These are phyloP conservation scores for Fomitopsis palustris DNA, from an alignment of 1,284 basidiomycete species.

Conservation along the genomic window DNA sequence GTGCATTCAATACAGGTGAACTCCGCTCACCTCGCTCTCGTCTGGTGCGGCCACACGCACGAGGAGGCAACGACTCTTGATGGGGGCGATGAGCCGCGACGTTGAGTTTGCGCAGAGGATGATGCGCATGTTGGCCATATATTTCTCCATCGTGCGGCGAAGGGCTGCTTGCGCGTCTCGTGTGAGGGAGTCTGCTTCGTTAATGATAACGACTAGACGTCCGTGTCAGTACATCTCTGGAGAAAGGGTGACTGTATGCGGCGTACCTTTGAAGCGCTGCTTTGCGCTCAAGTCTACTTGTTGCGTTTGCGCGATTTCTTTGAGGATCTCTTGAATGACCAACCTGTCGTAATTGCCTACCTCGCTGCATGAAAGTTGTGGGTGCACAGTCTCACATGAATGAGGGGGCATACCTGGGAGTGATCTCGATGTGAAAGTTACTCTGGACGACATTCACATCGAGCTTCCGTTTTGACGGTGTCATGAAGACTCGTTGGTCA, in stretches of 20 bases:
- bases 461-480: conserved; percentile 92
- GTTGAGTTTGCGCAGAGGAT: conserved; percentile 99
- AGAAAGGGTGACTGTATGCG: not conserved
- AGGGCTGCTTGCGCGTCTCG: conserved; percentile 97
- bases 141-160: conserved; percentile 98
- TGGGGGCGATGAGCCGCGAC: conserved; percentile 94
- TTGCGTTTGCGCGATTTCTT: conserved; percentile 99
- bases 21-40: conserved; percentile 61
- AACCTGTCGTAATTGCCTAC: conserved; percentile 95
- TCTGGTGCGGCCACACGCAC: conserved; percentile 91
- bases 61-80: conserved; percentile 92
- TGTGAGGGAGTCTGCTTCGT: conserved; percentile 93
- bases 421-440: conserved; percentile 98
- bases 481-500: conserved; percentile 95
- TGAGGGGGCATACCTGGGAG: conserved; percentile 82
- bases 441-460: conserved; percentile 97
- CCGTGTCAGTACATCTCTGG: not conserved
- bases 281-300: conserved; percentile 96
- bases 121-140: conserved; percentile 96
- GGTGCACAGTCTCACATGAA: too few species aligned
- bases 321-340: conserved; percentile 95
- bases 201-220: conserved; percentile 91
- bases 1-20: not conserved
- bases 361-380: conserved; percentile 54
- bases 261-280: conserved; percentile 91